Percentiles rank a stretch among this genome's conserved stretches.
phyloP scores from a whole-genome alignment of 2,329 filamentous ascomycete genomes.

The Xylaria hypoxylon region DNA sequence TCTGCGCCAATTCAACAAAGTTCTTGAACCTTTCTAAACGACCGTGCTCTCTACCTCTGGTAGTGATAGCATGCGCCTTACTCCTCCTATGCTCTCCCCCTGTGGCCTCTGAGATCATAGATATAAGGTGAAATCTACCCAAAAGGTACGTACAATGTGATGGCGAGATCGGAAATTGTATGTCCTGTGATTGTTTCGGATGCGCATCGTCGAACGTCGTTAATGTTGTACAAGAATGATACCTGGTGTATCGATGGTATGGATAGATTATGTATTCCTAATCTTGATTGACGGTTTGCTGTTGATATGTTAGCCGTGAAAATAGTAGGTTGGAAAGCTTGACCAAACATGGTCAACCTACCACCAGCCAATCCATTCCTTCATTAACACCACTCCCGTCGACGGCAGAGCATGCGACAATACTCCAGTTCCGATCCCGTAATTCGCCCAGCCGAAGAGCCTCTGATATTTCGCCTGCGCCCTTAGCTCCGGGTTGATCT shows the following conservation, averaged over 20 bases:
- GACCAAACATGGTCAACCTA: conserved; percentile 57
- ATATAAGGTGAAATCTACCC: conserved; percentile 35
- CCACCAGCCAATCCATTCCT: conserved; percentile 99
- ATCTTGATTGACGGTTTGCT: conserved; percentile 43
- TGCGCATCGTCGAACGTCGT: conserved; percentile 54
- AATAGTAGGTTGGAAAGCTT: no score
- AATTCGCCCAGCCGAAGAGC: conserved; percentile 89
- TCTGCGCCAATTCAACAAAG: conserved; percentile 14
- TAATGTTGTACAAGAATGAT: conserved; percentile 38
- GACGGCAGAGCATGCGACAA: conserved; percentile 96
- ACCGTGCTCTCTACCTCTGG: conserved; percentile 25
- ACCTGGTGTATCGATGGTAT: conserved; percentile 21
- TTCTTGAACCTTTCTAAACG: conserved; percentile 20
- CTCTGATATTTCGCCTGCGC: conserved; percentile 95
- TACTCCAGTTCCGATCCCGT: conserved; percentile 98
- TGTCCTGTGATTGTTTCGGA: conserved; percentile 27
- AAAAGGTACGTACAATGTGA: conserved; percentile 33
- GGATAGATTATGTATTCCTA: conserved; percentile 10
- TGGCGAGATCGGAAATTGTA: conserved; percentile 25
- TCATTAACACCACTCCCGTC: conserved; percentile 95
- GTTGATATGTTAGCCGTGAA: conserved; percentile 22
- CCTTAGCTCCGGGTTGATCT: conserved; percentile 96
- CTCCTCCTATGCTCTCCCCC: conserved; percentile 30
- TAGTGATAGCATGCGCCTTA: conserved; percentile 36
- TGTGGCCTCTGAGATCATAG: conserved; percentile 15